A percentile compares a stretch with the other conserved stretches of the same genome.
These are phyloP conservation scores for Cutaneotrichosporon sp. DNA, from an alignment of 1,284 basidiomycete genomes.

Conservation along the genomic window DNA sequence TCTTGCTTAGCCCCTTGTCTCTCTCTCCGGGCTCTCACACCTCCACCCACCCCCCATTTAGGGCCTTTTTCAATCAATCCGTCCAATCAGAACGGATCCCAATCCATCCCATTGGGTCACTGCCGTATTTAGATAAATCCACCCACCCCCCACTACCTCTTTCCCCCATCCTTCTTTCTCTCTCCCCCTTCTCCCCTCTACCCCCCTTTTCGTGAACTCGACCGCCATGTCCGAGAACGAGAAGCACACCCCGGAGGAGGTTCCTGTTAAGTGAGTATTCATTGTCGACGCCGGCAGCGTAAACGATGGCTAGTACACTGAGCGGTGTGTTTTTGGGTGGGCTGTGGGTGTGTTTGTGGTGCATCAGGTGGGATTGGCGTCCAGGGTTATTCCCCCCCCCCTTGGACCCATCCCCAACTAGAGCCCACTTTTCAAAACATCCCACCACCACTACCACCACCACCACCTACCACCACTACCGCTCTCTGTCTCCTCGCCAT, in stretches of 20 bases:
- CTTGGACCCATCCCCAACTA: too few species aligned
- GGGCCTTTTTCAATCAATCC: conserved; percentile 2
- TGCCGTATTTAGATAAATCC: conserved; percentile 21
- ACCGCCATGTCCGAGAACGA: conserved; percentile 39
- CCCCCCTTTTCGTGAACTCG: conserved; percentile 11
- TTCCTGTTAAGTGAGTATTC: conserved; percentile 39
- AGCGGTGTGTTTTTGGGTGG: too few species aligned
- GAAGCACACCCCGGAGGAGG: conserved; percentile 40
- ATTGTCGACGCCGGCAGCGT: background rate
- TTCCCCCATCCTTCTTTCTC: conserved; percentile 12
- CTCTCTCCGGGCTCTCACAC: background rate
- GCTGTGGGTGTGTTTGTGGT: too few species aligned
- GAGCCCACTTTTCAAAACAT: background rate
- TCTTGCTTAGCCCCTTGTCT: background rate
- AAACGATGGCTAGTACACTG: too few species aligned
- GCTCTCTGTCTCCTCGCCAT: background rate
- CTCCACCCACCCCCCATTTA: too few species aligned
- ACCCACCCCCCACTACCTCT: conserved; percentile 2
- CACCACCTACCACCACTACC: too few species aligned
- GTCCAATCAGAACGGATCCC: conserved; percentile 22
- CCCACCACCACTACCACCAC: too few species aligned
- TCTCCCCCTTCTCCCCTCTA: conserved; percentile 7
- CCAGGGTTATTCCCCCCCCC: background rate
- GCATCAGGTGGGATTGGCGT: background rate
- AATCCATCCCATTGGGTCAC: conserved; percentile 4